Evolutionary conservation across 2,329 filamentous ascomycete species (phyloP).

Genomic region (Phoma herbarum): DNA sequence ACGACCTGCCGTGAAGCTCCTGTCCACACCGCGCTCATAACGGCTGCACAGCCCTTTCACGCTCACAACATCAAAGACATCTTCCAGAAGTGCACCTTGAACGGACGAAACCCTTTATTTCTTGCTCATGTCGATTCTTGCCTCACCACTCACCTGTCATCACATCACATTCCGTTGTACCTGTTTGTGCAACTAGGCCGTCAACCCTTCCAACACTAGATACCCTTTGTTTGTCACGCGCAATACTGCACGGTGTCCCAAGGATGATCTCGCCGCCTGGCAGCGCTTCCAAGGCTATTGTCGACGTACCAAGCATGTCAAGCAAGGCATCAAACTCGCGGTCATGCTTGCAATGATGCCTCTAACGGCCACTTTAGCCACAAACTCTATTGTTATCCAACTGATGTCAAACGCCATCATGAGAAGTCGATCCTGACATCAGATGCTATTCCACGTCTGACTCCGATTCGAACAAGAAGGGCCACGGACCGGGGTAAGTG

Average conservation of each 20-base stretch:
- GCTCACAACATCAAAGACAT: conserved; percentile 2
- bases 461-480: not conserved
- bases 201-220: conserved; percentile 4
- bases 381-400: conserved; percentile 7
- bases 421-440: conserved; percentile 9
- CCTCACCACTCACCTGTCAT: conserved; percentile 5
- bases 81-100: not conserved
- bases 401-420: conserved; percentile 16
- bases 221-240: conserved; percentile 18
- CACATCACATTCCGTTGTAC: conserved; percentile 12
- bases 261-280: conserved; percentile 12
- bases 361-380: conserved; percentile 8
- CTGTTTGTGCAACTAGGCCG: conserved; percentile 8
- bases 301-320: not conserved
- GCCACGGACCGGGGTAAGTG: not conserved
- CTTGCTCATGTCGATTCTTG: not conserved
- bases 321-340: conserved; percentile 1
- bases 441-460: conserved; percentile 7
- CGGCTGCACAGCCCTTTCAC: conserved; percentile 13
- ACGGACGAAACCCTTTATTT: not conserved
- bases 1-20: conserved; percentile 11
- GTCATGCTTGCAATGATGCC: not conserved
- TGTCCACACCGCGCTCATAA: conserved; percentile 9
- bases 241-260: not conserved
- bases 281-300: conserved; percentile 5